Evolutionary conservation across 192 early-diverging fungal genomes (phyloP), one percentile per base, ranked within the genome.

Genomic region (Pecoramyces ruminantium): DNA sequence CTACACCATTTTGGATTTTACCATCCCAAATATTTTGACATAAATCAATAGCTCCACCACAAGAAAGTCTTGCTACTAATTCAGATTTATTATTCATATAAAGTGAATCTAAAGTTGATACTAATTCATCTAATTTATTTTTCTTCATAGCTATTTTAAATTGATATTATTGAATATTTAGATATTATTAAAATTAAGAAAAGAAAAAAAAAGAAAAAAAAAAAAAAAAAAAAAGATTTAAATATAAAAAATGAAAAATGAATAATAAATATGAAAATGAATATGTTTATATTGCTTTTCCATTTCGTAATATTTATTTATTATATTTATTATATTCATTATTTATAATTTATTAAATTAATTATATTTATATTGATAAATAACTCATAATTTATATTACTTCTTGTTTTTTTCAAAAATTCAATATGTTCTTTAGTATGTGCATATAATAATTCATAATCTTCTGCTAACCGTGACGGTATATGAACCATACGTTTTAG

Each of bases 1-100:
- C 96, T 81, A 98, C 87, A 1, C 92, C 95, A 81, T 96, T 95
- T 17, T 87, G 79, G 30, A 96, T 87, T 25, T 82, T 80, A 28
- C 92, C 91, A 0, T 34, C 81, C 21, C 88, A 89, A 0, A 98
- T 94, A 25, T 90, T 91, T 29, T 89, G 84, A 81, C 93, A 93
- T 13, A 93, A 82, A 77, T 92, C 87, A 29, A 96, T 86, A 12
- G 94, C 86, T 34, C 92, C 93, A 34, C 93, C 95, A 25, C 92
- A 93, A 13, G 95, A 90, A 78, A 96, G 83, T 17, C 88, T 82
- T 0, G 95, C 92, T 51, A 51, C 42, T 4, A 3, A 2, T 51
- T 51, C 42, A 21, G 42, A 51, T 21, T 51, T 21, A 51, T 51
- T 51, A 51, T 51, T 51, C 18, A 51, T 21, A 51, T 51, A 51